A percentile compares a stretch with the other conserved stretches of the same genome.
These are phyloP conservation scores for Botrytis cinerea DNA, from an alignment of 2,329 filamentous ascomycete species.

Conservation along the genomic window DNA sequence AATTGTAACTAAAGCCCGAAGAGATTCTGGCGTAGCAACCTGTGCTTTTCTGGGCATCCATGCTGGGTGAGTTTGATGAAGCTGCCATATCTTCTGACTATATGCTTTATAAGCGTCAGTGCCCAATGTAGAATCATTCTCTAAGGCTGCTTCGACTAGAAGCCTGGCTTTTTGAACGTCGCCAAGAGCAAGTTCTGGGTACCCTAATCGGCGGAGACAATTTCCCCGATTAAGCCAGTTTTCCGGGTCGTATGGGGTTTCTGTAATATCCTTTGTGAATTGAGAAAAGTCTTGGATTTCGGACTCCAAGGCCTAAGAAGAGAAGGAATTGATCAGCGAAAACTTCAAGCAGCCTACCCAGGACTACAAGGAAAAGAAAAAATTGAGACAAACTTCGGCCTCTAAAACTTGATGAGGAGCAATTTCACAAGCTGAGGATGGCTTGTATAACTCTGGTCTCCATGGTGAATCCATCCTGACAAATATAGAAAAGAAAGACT, in stretches of 20 bases:
- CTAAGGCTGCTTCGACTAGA: constrained; percentile 37
- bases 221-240: constrained; percentile 36
- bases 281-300: constrained; percentile 31
- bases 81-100: constrained; percentile 32
- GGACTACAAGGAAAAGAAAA: constrained; percentile 19
- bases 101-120: constrained; percentile 37
- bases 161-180: constrained; percentile 41
- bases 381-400: constrained; percentile 31
- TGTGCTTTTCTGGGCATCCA: constrained; percentile 32
- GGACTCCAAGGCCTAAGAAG: constrained; percentile 29
- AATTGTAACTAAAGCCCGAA: constrained; percentile 28
- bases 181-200: constrained; percentile 40
- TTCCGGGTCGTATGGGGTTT: constrained; percentile 37
- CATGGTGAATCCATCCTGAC: constrained; percentile 32
- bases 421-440: constrained; percentile 36
- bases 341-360: neutral
- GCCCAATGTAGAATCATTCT: constrained; percentile 31
- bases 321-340: constrained; percentile 25
- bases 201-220: constrained; percentile 37
- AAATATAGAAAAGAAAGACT: neutral
- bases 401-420: constrained; percentile 30
- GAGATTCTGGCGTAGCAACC: constrained; percentile 33
- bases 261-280: constrained; percentile 32
- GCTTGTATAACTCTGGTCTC: constrained; percentile 30
- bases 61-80: constrained; percentile 35